Percentiles rank a stretch among this genome's conserved stretches.
Evolutionary conservation across 257 asterid species (phyloP).

Genomic region (Ophiorrhiza pumila): DNA sequence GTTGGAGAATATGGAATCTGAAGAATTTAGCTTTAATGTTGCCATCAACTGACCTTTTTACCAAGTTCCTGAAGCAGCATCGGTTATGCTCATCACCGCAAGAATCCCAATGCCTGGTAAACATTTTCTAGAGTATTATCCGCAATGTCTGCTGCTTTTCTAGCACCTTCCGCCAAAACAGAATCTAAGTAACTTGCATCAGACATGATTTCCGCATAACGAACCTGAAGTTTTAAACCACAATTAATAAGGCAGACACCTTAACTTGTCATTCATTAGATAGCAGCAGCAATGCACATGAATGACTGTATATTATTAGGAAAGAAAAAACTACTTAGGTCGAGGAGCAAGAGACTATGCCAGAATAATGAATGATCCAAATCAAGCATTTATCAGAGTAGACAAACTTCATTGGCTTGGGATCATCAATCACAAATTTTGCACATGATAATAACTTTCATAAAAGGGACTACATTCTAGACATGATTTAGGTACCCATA

Average conservation of each 20-base stretch:
- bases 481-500: not conserved
- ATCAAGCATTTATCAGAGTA: not conserved
- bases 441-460: not conserved
- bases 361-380: not conserved
- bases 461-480: not conserved
- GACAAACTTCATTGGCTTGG: not conserved
- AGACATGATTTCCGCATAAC: conserved; percentile 66
- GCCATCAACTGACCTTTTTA: conserved; percentile 13
- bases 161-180: conserved; percentile 77
- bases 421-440: not conserved
- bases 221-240: conserved; percentile 42
- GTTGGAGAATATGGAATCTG: conserved; percentile 1
- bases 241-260: conserved; percentile 2
- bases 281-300: not conserved
- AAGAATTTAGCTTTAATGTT: conserved; percentile 10
- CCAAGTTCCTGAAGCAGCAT: conserved; percentile 6
- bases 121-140: conserved; percentile 63
- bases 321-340: not conserved
- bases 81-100: conserved; percentile 39
- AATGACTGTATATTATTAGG: too few relatives aligned
- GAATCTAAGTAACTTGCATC: conserved; percentile 61
- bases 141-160: conserved; percentile 69
- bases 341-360: not conserved
- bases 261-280: not conserved
- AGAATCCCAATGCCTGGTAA: conserved; percentile 91